Percentiles rank a stretch among this genome's conserved stretches.
These are phyloP conservation scores for Xanthoparmelia taractica DNA, from an alignment of 495 filamentous ascomycete genomes.

Conservation along the genomic window DNA sequence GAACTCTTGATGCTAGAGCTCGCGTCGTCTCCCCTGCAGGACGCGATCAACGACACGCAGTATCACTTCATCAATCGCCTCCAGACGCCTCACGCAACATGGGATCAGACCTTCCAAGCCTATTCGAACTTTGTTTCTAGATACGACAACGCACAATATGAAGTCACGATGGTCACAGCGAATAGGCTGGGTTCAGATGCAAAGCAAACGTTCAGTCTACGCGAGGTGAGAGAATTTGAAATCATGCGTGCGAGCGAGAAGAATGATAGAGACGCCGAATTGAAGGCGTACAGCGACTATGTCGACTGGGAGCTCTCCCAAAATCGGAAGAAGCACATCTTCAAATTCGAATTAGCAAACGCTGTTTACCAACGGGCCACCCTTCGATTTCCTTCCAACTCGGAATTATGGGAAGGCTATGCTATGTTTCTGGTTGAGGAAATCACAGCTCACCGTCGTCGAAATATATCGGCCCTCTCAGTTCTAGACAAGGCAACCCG, in stretches of 20 bases:
- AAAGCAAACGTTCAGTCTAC: conserved; percentile 57
- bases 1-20: conserved; percentile 56
- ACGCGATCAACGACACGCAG: conserved; percentile 57
- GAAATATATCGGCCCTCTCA: conserved; percentile 38
- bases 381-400: conserved; percentile 60
- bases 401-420: conserved; percentile 72
- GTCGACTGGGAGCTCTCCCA: conserved; percentile 71
- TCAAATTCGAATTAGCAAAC: conserved; percentile 55
- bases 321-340: conserved; percentile 45
- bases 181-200: conserved; percentile 57
- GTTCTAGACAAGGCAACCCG: conserved; percentile 68
- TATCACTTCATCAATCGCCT: conserved; percentile 67
- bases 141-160: conserved; percentile 67
- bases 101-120: conserved; percentile 74
- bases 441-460: conserved; percentile 32
- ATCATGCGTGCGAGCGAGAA: conserved; percentile 52
- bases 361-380: conserved; percentile 70
- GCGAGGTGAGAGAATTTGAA: conserved; percentile 65
- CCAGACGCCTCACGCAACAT: conserved; percentile 69
- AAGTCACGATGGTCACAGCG: conserved; percentile 67
- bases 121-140: conserved; percentile 76
- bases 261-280: conserved; percentile 50
- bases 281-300: conserved; percentile 61
- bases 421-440: conserved; percentile 59
- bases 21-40: conserved; percentile 45